Conservation (phyloP, 2,329 filamentous ascomycete species). For the Cladosporium halotolerans region DNA sequence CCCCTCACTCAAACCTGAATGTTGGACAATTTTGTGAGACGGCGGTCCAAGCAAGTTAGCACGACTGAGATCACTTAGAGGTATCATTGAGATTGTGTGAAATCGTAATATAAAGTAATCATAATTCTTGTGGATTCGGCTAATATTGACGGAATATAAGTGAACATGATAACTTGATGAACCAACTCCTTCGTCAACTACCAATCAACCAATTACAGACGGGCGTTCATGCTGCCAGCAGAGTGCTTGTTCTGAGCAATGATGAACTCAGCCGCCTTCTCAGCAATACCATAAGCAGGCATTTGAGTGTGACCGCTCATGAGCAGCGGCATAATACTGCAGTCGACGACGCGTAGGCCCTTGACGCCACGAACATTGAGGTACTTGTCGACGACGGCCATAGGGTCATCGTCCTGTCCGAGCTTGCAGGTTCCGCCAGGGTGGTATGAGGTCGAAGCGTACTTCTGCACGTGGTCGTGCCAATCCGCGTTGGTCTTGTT, state of each 20-base stretch:
- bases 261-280: constrained; percentile 49
- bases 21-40: too few species aligned
- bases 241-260: constrained; percentile 29
- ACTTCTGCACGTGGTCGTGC: constrained; percentile 50
- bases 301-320: constrained; percentile 51
- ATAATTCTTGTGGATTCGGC: too few species aligned
- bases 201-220: background rate
- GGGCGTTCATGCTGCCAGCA: background rate
- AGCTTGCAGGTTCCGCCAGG: constrained; percentile 53
- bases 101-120: too few species aligned
- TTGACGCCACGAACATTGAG: constrained; percentile 49
- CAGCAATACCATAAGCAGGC: constrained; percentile 53
- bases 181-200: too few species aligned
- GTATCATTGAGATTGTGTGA: too few species aligned
- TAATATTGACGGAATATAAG: too few species aligned
- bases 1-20: too few species aligned
- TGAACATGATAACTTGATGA: too few species aligned
- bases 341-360: constrained; percentile 50
- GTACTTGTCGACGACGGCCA: constrained; percentile 49
- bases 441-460: constrained; percentile 48
- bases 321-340: constrained; percentile 47
- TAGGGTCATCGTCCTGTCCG: constrained; percentile 42
- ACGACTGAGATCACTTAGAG: too few species aligned
- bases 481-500: constrained; percentile 52
- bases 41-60: too few species aligned